Percentiles rank a stretch among this genome's conserved stretches.
Evolutionary conservation across 2,329 filamentous ascomycete species (phyloP).

Genomic region (Colletotrichum sublineola): DNA sequence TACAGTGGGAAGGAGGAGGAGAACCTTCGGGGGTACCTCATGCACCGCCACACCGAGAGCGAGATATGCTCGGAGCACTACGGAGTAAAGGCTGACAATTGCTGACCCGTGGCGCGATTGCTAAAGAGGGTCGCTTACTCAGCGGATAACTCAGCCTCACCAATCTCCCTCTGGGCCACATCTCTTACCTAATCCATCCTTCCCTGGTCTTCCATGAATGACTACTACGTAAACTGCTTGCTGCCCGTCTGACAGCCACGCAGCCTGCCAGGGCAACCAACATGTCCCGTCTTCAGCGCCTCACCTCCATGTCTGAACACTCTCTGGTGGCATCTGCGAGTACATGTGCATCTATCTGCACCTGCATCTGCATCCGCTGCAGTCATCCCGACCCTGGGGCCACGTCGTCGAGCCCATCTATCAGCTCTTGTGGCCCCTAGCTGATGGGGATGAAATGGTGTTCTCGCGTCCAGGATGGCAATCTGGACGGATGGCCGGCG

Average conservation of each 20-base stretch:
- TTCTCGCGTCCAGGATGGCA: background rate
- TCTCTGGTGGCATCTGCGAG: background rate
- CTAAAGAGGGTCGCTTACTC: slow-evolving; percentile 24
- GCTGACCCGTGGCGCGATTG: slow-evolving; percentile 22
- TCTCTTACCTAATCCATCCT: background rate
- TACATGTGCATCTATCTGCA: background rate
- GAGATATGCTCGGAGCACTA: background rate
- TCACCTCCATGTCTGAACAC: background rate
- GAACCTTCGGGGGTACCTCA: no score
- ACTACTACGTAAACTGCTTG: background rate
- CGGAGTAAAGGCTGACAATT: slow-evolving; percentile 23
- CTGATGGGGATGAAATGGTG: no score
- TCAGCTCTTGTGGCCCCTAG: no score
- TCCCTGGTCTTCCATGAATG: slow-evolving; percentile 34
- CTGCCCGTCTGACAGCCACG: background rate
- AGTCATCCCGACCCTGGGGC: background rate
- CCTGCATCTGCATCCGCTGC: background rate
- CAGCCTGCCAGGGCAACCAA: background rate
- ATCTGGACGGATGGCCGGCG: background rate
- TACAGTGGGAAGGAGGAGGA: background rate
- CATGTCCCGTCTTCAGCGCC: slow-evolving; percentile 5
- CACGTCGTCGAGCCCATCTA: background rate
- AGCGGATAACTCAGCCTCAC: slow-evolving; percentile 31
- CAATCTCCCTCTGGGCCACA: background rate
- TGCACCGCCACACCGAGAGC: slow-evolving; percentile 27